Evolutionary conservation across 306 rosid species (phyloP), one percentile per base, ranked within the genome.

Genomic region (Pachyrhizus erosus): DNA sequence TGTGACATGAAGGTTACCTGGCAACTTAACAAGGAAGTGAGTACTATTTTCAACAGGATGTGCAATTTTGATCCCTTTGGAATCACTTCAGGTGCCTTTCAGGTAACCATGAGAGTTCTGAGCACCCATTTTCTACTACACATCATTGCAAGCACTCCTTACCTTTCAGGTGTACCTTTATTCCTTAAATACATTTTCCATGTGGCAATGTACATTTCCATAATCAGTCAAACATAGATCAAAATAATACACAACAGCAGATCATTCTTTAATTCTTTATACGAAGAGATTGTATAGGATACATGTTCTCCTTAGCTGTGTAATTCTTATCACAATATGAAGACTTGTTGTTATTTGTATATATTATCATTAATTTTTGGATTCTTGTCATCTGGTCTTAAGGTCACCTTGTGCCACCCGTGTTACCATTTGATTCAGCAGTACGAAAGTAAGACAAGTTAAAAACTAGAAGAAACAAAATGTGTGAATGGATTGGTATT

Each of bases 251-350:
- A 72, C 31, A 10, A 58, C 66, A 61, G 61, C 42, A 65, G 46
- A 67, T 74, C 57, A 91, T 91, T 91, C 80, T 91, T 93, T 90
- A 31, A 86, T 91, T 93, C 85, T 86, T 91, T 87, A 81, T 72
- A 62, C 80, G 80, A 29, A 61, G 70, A 73, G 80, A 81, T 84
- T 72, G 87, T 80, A 69, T 86, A 92, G 92, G 34, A 75, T 75
- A 85, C 57, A 70, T 18, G 78, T 75, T 52, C 55, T 79, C 57
- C 61, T 80, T 84, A 49, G 58, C 78, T 54, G 8, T 82, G 83
- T 88, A 80, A 83, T 87, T 81, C 69, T 73, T 85, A 42, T 76
- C 66, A 68, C 79, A 75, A 78, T 46, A 46, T 76, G 67, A 31
- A 81, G 21, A 79, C 82, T 45, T 55, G 55, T 86, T 79, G 29